Base-by-base conservation (phyloP, 805 yeast genomes). In the Cyberlindnera lachancei region DNA sequence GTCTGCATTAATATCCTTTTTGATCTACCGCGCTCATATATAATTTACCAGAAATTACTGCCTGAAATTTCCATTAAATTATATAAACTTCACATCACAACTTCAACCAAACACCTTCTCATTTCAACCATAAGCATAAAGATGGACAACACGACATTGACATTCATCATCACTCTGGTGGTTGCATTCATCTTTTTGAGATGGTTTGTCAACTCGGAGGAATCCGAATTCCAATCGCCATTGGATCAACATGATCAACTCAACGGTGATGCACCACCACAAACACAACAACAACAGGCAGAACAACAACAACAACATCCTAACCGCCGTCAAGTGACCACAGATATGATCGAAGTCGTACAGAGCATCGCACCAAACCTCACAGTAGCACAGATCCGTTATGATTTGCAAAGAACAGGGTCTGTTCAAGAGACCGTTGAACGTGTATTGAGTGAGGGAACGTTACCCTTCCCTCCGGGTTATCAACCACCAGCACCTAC, bases 261-360 rank as follows among this genome's bases (percentile, higher is more conserved):
- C 31, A 15, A 19, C 15, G 31, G 31, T 15, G 31, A 22, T 16
- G 30, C 23, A 12, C 30, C 35, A 16, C n/a, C n/a, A 3, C 26
- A 29, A 29, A 9, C 33, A n/a, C 26, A 31, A 18, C 25, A 25
- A 25, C 31, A 36, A 37, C 20, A 35, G 25, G 33, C 18, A 18
- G 24, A 19, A 7, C 14, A 23, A n/a, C 29, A 22, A 15, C 30
- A 31, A 25, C 37, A 15, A 18, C 29, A 23, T 21, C 44, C 41
- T 27, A 34, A 36, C 27, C 61, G 68, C 29, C 68, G 83, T 36
- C 60, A 54, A 11, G 77, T 80, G 15, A 75, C 79, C 4, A 64
- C 63, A 5, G 73, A 71, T 36, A 90, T 90, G 97, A 66, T 90
- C 27, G 92, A 81, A 41, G 78, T 83, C 0, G 96, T 90, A 3